Evolutionary conservation across 768 basidiomycete species (phyloP).

Genomic region (Hygrocybe coccinea): DNA sequence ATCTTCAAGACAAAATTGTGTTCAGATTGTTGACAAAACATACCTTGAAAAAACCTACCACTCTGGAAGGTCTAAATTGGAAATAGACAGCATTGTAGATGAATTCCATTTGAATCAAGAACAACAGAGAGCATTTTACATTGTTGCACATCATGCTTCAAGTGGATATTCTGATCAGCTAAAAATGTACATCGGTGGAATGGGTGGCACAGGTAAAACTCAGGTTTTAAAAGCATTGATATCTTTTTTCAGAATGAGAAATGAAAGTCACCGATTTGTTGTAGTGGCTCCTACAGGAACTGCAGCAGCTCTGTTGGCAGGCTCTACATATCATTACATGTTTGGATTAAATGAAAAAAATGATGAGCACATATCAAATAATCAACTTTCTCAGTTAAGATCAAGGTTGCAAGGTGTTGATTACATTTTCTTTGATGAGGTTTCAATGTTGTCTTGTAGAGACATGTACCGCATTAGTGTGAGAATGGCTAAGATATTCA

Average conservation of each 20-base stretch:
- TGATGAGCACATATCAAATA: neutral
- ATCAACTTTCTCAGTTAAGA: constrained; percentile 8
- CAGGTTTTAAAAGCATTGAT: constrained; percentile 28
- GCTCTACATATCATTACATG: constrained; percentile 24
- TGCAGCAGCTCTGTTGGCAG: constrained; percentile 22
- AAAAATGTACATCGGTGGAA: constrained; percentile 32
- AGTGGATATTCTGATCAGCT: constrained; percentile 17
- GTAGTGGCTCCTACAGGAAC: constrained; percentile 26
- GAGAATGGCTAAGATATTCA: constrained; percentile 19
- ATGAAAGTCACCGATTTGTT: constrained; percentile 24
- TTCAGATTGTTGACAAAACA: constrained; percentile 22
- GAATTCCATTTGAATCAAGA: constrained; percentile 8
- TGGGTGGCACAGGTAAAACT: constrained; percentile 33
- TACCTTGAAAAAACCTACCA: constrained; percentile 5
- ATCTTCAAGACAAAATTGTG: constrained; percentile 2
- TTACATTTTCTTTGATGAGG: constrained; percentile 29
- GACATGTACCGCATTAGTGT: constrained; percentile 29
- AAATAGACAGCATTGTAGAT: constrained; percentile 18
- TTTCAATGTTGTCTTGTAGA: constrained; percentile 37
- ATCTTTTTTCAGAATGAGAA: constrained; percentile 17
- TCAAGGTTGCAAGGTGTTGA: constrained; percentile 3
- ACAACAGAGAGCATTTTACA: constrained; percentile 28
- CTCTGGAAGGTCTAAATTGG: constrained; percentile 1
- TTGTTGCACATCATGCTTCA: constrained; percentile 27
- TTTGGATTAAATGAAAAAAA: constrained; percentile 5